Base-by-base conservation (phyloP, 2,329 filamentous ascomycete genomes). In the Fusarium chlamydosporum region DNA sequence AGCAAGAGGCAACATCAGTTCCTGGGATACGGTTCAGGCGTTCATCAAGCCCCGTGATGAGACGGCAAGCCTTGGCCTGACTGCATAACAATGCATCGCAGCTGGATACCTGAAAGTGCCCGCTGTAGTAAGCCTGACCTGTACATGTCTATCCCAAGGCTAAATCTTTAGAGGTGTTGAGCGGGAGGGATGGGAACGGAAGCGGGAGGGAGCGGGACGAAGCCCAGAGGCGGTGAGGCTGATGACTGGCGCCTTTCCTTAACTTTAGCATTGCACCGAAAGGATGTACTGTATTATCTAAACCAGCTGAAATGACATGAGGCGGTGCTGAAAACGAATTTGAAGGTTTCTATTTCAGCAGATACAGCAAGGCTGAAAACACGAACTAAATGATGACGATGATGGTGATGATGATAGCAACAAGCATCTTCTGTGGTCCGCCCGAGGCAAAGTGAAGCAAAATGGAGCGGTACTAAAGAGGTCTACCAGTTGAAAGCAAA, bases 221-320 rank as follows among this genome's bases (percentile, higher is more conserved):
- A 54, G 65, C 64, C 54, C 69, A 73, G 69, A 74, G 71, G 71
- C 71, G 71, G 71, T 73, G 71, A 73, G 71, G 63, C 69, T 73
- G 71, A 64, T 73, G 53, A 56, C 67, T 67, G 55, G 62, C 56
- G 66, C 45, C 56, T 53, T 26, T 27, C 57, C 41, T 52, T 42
- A 50, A 65, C 45, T 46, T 53, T 61, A 53, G 56, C 47, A 54
- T 51, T 40, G 23, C 51, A 67, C 53, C 33, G 40, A 63, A 46
- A 43, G 13, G 29, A 51, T 42, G 41, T 52, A n/a, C n/a, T n/a
- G n/a, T n/a, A n/a, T n/a, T n/a, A 50, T 33, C 48, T 38, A 43
- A 46, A 27, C 43, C 53, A 64, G 67, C 67, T 70, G 67, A 67
- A 65, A 47, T 10, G 18, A 31, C 42, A 60, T 35, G 66, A 52